These are phyloP conservation scores for Kwoniella botswanensis DNA, from an alignment of 768 basidiomycete genomes.

Conservation along the genomic window DNA sequence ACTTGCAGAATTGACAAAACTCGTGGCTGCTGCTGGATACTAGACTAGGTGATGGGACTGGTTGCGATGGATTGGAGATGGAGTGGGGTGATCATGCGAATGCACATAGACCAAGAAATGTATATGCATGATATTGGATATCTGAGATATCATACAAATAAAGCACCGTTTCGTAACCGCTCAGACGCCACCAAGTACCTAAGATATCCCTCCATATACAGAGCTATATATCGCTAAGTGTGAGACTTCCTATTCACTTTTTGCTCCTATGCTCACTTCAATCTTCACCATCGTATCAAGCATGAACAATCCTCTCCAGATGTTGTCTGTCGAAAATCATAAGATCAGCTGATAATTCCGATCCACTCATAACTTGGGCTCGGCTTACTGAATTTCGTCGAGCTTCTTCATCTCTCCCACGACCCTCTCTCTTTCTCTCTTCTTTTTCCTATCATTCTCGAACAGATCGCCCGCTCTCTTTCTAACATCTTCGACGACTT, in stretches of 20 bases:
- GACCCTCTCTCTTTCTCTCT: slow-evolving; percentile 10
- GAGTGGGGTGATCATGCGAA: slow-evolving; percentile 5
- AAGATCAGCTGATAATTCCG: background rate
- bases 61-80: too few species aligned
- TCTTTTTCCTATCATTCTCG: slow-evolving; percentile 18
- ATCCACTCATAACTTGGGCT: too few species aligned
- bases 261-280: too few species aligned
- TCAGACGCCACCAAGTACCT: too few species aligned
- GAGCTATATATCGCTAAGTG: too few species aligned
- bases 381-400: slow-evolving; percentile 18
- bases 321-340: background rate
- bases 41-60: slow-evolving; percentile 11
- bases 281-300: background rate
- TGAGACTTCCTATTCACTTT: too few species aligned
- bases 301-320: background rate
- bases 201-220: too few species aligned
- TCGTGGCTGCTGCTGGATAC: slow-evolving; percentile 55
- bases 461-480: slow-evolving; percentile 1
- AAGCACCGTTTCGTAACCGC: background rate
- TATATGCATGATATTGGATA: slow-evolving; percentile 15
- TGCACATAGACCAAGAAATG: background rate
- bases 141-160: background rate
- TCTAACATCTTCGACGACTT: slow-evolving; percentile 1
- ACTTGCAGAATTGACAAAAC: slow-evolving; percentile 55
- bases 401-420: slow-evolving; percentile 5